A percentile compares a stretch with the other conserved stretches of the same genome.
phyloP scores from a whole-genome alignment of 208 protist species.

The Naegleria lovaniensis region DNA sequence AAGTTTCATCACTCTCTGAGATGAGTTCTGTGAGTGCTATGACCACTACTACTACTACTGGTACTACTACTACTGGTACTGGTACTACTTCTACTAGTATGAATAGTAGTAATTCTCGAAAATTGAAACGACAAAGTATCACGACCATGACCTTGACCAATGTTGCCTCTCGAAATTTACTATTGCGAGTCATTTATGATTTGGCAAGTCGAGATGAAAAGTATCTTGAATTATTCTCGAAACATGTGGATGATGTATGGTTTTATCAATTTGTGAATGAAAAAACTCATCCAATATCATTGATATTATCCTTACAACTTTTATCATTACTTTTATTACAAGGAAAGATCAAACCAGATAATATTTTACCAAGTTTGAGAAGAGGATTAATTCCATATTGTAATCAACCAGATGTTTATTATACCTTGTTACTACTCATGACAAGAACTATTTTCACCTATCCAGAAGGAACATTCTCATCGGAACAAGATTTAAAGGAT shows the following conservation, averaged over 20 bases:
- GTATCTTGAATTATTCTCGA: neutral
- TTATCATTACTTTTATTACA: neutral
- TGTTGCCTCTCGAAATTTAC: neutral
- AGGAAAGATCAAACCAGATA: neutral
- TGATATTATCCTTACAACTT: neutral
- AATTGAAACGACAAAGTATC: neutral
- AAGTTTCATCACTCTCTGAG: neutral
- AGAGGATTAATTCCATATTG: constrained; percentile 17
- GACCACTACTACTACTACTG: neutral
- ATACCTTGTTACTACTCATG: neutral
- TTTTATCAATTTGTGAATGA: constrained; percentile 27
- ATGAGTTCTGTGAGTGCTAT: neutral
- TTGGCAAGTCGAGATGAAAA: neutral
- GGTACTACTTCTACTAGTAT: neutral
- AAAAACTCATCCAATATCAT: neutral
- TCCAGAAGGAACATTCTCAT: neutral
- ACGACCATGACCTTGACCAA: neutral
- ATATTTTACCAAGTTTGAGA: neutral
- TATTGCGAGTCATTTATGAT: constrained; percentile 9
- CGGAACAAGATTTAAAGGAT: neutral
- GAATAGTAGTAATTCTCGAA: neutral
- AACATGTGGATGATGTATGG: neutral
- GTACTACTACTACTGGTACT: neutral
- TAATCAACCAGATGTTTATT: constrained; percentile 16
- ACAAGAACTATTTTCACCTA: neutral